A percentile compares a stretch with the other conserved stretches of the same genome.
Conservation (phyloP, 2,329 filamentous ascomycete genomes). For the Juglanconis oblonga region DNA sequence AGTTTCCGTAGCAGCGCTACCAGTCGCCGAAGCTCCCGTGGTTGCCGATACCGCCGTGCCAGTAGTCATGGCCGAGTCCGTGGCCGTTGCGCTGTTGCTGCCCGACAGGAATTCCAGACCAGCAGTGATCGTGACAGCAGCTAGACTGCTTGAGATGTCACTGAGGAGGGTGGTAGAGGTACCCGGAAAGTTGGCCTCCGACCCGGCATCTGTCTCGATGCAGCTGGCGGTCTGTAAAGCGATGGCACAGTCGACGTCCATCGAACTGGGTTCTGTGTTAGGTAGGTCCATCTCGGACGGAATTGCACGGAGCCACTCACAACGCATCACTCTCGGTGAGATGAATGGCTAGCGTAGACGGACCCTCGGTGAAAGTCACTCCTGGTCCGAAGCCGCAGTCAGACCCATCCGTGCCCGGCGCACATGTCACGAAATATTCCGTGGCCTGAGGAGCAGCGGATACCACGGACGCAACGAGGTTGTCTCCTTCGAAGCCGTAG, state of each 20-base stretch:
- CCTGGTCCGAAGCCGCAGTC: conserved; percentile 16
- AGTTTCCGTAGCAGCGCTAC: not conserved
- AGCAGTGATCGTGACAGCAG: conserved; percentile 13
- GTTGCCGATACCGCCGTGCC: not conserved
- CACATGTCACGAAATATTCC: conserved; percentile 9
- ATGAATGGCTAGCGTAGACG: conserved; percentile 4
- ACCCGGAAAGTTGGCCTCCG: conserved; percentile 9
- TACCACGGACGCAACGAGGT: conserved; percentile 12
- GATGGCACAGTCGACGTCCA: conserved; percentile 5
- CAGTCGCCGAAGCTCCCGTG: conserved; percentile 6
- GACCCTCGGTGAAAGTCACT: conserved; percentile 3
- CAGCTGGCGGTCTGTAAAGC: conserved; percentile 1
- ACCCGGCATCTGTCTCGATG: not conserved
- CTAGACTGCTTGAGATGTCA: not conserved
- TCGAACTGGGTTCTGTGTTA: not conserved
- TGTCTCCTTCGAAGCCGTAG: conserved; percentile 16
- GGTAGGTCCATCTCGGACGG: not conserved
- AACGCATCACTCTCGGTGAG: conserved; percentile 2
- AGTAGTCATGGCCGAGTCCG: not conserved
- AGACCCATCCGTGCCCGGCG: conserved; percentile 10
- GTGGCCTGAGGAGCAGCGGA: conserved; percentile 9
- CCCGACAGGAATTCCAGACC: conserved; percentile 11
- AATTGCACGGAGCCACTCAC: not conserved
- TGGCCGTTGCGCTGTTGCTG: not conserved
- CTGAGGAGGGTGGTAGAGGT: not conserved